Base-by-base conservation (phyloP, 331 rosid genomes). In the Rhamnella rubrinervis region DNA sequence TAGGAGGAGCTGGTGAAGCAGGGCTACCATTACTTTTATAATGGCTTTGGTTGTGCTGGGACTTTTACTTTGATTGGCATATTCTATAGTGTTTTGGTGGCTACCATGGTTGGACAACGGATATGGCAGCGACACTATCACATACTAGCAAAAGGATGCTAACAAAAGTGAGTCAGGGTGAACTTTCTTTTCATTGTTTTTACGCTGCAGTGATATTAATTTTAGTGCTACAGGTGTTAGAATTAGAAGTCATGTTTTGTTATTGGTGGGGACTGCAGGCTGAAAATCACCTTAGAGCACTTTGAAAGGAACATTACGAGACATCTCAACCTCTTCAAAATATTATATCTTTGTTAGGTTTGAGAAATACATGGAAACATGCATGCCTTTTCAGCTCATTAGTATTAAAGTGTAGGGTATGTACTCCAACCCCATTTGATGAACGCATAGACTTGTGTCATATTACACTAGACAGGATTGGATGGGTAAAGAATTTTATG, bases 81-180 rank as follows among this genome's bases (percentile, higher is more conserved):
- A 81, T 95, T 95, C 88, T 95, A 95, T 69, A 95, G 97, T 47
- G 99, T 95, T 56, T 87, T 95, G 86, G 99, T 95, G 77, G 99
- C 97, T 71, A 95, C 99, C 69, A 95, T 95, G 99, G 99, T 95
- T 44, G 99, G 97, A 59, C 99, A 95, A 63, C 84, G 99, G 75
- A 95, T 95, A 58, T 95, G 99, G 99, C 99, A 95, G 78, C 95
- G 97, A 25, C 99, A 95, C 81, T 95, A 95, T 82, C 99, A 95
- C 79, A 95, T 95, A 71, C 96, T 95, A 67, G 99, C 99, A 8
- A 95, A 83, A 87, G 99, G 86, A 95, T 95, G 99, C 71, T 95
- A 59, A 95, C 99, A 57, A 95, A 95, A 88, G 99, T 95, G 73
- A 71, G 91, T 64, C 14, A 21, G 61, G 55, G 52, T 77, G 72